These are phyloP conservation scores for Bocquillonia castaneifolia DNA, from an alignment of 441 rosid genomes.

Conservation along the genomic window DNA sequence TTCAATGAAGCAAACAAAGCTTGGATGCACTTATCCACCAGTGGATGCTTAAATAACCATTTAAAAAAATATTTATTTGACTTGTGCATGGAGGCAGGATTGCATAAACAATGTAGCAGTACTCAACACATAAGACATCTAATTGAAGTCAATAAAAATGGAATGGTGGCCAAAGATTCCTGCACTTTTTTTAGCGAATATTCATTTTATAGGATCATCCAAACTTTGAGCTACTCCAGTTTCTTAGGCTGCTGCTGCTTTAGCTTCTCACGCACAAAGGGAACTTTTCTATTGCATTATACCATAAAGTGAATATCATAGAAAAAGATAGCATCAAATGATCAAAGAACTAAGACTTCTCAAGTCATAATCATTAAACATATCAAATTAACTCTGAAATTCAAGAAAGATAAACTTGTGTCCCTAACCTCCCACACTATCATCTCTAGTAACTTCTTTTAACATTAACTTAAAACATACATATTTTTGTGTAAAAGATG, in stretches of 20 bases:
- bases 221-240: not conserved
- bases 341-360: not conserved
- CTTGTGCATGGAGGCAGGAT: not conserved
- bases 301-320: not conserved
- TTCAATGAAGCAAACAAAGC: not conserved
- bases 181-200: too few relatives aligned
- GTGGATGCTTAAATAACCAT: not conserved
- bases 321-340: not conserved
- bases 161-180: not conserved
- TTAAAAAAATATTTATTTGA: not conserved
- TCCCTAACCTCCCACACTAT: not conserved
- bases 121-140: not conserved
- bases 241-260: not conserved
- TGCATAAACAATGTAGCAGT: not conserved
- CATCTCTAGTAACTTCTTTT: not conserved
- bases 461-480: not conserved
- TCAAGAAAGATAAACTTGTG: not conserved
- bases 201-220: not conserved
- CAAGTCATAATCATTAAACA: not conserved
- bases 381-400: not conserved
- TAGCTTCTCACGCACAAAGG: not conserved
- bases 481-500: too few relatives aligned
- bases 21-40: not conserved
- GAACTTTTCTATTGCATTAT: not conserved
- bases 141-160: not conserved